Conservation (phyloP, 768 basidiomycete genomes). For the Pleurotus sapidus region DNA sequence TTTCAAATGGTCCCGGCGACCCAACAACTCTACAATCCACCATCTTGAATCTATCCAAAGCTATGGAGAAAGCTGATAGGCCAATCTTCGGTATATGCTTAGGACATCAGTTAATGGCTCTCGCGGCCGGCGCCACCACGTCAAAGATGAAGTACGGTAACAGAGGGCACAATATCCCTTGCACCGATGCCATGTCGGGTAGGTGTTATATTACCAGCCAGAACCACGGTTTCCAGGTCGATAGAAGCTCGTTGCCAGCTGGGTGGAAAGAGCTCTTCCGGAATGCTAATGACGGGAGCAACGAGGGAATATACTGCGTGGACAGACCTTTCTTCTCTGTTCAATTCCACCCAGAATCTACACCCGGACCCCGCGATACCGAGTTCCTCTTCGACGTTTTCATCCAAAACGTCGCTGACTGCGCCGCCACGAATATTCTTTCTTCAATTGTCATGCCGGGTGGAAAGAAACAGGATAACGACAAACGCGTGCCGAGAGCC, state of each 20-base stretch:
- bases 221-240: conserved; percentile 98
- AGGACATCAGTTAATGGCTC: conserved; percentile 93
- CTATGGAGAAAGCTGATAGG: conserved; percentile 67
- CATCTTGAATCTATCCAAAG: conserved; percentile 60
- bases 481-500: conserved; percentile 62
- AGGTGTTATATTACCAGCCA: conserved; percentile 99
- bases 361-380: conserved; percentile 95
- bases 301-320: conserved; percentile 95
- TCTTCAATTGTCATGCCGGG: conserved; percentile 70
- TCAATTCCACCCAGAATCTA: conserved; percentile 98
- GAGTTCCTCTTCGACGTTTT: conserved; percentile 99
- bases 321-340: conserved; percentile 97
- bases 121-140: conserved; percentile 91
- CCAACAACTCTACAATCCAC: conserved; percentile 81
- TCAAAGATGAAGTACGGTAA: conserved; percentile 99
- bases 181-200: conserved; percentile 89
- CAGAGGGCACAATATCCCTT: conserved; percentile 98
- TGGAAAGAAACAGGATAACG: conserved; percentile 82
- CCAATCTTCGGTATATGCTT: conserved; percentile 99
- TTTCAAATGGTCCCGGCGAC: conserved; percentile 98
- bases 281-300: conserved; percentile 96
- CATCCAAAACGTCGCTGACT: conserved; percentile 82
- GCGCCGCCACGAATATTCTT: conserved; percentile 51
- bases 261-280: conserved; percentile 95
- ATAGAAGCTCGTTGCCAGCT: conserved; percentile 67